Evolutionary conservation across 345 rosid species (phyloP).

Genomic region (Odontarrhena argentea): DNA sequence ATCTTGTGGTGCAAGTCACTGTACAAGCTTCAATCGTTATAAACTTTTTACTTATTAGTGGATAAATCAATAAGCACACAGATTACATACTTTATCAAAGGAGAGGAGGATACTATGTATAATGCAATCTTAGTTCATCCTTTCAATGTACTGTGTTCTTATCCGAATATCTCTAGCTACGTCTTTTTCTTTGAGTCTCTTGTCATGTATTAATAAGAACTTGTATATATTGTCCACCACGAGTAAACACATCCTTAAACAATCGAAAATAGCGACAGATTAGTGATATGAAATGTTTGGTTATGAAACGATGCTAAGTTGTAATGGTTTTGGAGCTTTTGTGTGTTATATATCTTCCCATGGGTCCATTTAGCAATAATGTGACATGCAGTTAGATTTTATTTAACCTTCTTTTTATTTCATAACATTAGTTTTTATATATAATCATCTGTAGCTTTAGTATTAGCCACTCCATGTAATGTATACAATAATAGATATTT

Average conservation of each 20-base stretch:
- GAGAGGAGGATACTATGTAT: conserved; percentile 40
- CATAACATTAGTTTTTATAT: background rate
- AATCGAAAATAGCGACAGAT: conserved; percentile 44
- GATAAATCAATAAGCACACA: conserved; percentile 14
- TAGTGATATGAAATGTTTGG: conserved; percentile 38
- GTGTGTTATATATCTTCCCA: background rate
- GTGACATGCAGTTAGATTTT: background rate
- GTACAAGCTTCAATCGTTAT: conserved; percentile 42
- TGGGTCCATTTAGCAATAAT: conserved; percentile 16
- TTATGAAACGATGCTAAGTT: conserved; percentile 12
- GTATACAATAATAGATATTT: background rate
- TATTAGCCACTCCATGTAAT: conserved; percentile 2
- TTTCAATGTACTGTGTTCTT: conserved; percentile 22
- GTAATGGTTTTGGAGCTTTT: conserved; percentile 23
- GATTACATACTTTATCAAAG: background rate
- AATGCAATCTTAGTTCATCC: conserved; percentile 38
- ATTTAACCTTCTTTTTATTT: background rate
- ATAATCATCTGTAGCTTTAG: conserved; percentile 3
- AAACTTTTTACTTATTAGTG: conserved; percentile 38
- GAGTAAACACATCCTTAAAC: conserved; percentile 41
- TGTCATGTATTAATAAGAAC: background rate
- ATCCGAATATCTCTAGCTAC: conserved; percentile 23
- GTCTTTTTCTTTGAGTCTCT: conserved; percentile 32
- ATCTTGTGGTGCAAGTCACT: conserved; percentile 42
- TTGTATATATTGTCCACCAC: conserved; percentile 20